Evolutionary conservation across 83 land plant genomes (phyloP).

Genomic region (Thuja plicata): DNA sequence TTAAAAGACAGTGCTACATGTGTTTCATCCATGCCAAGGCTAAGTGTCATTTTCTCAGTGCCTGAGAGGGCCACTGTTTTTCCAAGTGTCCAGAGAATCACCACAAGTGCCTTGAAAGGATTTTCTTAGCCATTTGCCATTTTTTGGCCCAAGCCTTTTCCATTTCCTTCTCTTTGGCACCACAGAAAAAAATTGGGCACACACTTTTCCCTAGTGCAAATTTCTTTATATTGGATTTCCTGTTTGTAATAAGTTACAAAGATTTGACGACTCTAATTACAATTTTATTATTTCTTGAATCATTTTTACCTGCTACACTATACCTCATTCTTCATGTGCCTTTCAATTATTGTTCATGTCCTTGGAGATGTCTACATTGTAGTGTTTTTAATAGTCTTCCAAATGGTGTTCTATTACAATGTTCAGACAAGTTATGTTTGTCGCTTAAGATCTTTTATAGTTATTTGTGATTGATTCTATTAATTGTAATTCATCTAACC

Average conservation of each 20-base stretch:
- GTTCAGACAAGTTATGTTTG: not conserved
- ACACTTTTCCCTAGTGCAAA: not conserved
- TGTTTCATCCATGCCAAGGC: too few relatives aligned
- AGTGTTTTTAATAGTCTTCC: not conserved
- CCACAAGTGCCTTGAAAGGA: too few relatives aligned
- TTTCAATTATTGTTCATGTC: not conserved
- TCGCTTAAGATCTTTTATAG: not conserved
- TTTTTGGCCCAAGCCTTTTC: too few relatives aligned
- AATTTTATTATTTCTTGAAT: not conserved
- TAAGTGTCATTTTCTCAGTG: too few relatives aligned
- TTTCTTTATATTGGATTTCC: not conserved
- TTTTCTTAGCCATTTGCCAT: too few relatives aligned
- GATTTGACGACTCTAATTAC: not conserved
- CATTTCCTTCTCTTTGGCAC: not conserved
- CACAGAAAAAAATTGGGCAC: not conserved
- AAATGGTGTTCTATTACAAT: not conserved
- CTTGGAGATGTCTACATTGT: not conserved
- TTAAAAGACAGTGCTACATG: too few relatives aligned
- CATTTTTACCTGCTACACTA: not conserved
- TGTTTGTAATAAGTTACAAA: not conserved
- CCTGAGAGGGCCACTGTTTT: too few relatives aligned
- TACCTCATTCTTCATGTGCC: not conserved
- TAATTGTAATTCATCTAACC: not conserved
- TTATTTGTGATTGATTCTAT: not conserved
- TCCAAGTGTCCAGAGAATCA: too few relatives aligned